phyloP scores from a whole-genome alignment of 1,284 basidiomycete species.

The Papiliotrema laurentii region DNA sequence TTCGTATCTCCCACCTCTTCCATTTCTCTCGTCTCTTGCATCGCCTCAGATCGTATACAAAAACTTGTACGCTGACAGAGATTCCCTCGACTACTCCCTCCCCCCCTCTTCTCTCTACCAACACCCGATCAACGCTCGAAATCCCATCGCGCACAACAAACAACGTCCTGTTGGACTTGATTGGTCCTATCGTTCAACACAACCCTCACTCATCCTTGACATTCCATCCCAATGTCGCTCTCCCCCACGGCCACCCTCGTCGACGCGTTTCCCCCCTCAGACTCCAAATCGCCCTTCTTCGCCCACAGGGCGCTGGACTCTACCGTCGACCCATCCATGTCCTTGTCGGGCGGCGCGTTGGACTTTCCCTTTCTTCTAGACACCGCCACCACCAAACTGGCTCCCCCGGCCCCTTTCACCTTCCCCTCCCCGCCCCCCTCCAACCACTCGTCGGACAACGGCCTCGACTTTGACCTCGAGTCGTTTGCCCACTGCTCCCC shows the following conservation, averaged over 20 bases:
- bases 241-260: not conserved
- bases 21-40: no score
- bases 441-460: conserved; percentile 14
- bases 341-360: not conserved
- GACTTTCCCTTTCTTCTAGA: conserved; percentile 4
- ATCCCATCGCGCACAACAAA: no score
- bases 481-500: conserved; percentile 19
- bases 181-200: not conserved
- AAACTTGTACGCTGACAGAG: no score
- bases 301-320: not conserved
- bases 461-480: conserved; percentile 28
- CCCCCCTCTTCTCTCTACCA: no score
- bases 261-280: not conserved
- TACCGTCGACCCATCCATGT: not conserved
- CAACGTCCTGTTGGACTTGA: not conserved
- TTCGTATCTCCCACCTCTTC: no score
- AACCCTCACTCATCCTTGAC: not conserved
- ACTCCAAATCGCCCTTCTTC: not conserved
- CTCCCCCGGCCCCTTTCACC: conserved; percentile 2
- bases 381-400: conserved; percentile 1
- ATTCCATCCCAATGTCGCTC: conserved; percentile 1
- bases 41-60: no score
- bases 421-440: conserved; percentile 34
- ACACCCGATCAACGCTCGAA: no score
- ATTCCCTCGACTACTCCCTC: no score